Conservation (phyloP, 2,329 filamentous ascomycete genomes). For the Aspergillus puulaauensis region DNA sequence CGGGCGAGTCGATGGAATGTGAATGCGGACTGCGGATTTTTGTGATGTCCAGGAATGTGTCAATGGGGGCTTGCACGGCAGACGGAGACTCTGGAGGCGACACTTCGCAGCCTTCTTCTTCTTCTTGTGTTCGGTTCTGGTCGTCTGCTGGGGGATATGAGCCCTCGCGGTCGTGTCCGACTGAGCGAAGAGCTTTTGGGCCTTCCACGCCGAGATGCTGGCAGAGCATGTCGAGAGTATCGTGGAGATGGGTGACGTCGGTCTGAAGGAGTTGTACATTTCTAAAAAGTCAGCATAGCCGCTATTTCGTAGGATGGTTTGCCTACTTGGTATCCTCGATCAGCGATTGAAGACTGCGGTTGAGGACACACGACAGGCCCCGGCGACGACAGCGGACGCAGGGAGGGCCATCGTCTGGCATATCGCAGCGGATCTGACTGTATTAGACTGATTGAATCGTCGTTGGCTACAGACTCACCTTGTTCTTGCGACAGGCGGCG, state of each 20-base stretch:
- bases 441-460: background rate
- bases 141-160: background rate
- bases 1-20: slow-evolving; percentile 21
- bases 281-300: slow-evolving; percentile 10
- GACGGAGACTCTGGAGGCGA: slow-evolving; percentile 34
- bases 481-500: slow-evolving; percentile 52
- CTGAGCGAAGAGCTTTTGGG: slow-evolving; percentile 17
- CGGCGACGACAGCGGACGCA: slow-evolving; percentile 49
- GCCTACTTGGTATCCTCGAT: slow-evolving; percentile 43
- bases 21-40: slow-evolving; percentile 33
- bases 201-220: slow-evolving; percentile 34
- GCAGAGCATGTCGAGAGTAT: slow-evolving; percentile 30
- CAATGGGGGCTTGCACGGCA: slow-evolving; percentile 36
- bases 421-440: slow-evolving; percentile 46
- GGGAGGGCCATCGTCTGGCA: slow-evolving; percentile 46
- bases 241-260: slow-evolving; percentile 30
- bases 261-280: slow-evolving; percentile 33
- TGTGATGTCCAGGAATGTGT: slow-evolving; percentile 37
- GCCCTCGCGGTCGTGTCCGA: background rate
- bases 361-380: slow-evolving; percentile 47
- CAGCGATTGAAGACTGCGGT: slow-evolving; percentile 47
- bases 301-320: too few species aligned
- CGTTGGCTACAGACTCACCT: slow-evolving; percentile 31
- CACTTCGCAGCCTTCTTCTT: slow-evolving; percentile 35
- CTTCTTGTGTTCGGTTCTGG: background rate